Evolutionary conservation across 192 early-diverging fungal genomes (phyloP).

Genomic region (Chytriomyces sp.): DNA sequence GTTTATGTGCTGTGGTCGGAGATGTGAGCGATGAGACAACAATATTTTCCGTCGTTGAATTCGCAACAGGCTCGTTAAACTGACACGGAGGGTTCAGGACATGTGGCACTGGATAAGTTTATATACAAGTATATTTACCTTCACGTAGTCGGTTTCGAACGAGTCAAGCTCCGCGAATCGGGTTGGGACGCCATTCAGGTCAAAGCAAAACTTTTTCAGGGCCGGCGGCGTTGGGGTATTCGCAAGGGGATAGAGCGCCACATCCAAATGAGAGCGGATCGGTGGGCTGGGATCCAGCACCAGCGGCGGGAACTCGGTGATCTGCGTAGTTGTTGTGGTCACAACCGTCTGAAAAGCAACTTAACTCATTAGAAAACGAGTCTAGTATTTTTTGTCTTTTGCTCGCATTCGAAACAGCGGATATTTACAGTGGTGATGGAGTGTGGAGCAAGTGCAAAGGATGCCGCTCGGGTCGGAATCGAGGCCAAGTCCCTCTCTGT

Average conservation of each 20-base stretch:
- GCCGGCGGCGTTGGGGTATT: slow-evolving; percentile 75
- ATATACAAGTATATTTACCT: slow-evolving; percentile 17
- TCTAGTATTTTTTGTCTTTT: not conserved
- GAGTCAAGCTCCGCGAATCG: slow-evolving; percentile 68
- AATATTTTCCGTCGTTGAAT: not conserved
- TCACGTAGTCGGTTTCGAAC: slow-evolving; percentile 53
- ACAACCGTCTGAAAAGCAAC: slow-evolving; percentile 62
- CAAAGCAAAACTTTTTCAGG: slow-evolving; percentile 80
- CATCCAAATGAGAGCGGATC: slow-evolving; percentile 59
- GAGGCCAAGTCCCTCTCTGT: too few relatives aligned
- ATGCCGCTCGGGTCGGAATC: slow-evolving; percentile 14
- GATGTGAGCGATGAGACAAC: not conserved
- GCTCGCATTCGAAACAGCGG: not conserved
- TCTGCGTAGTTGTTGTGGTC: slow-evolving; percentile 79
- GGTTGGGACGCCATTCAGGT: slow-evolving; percentile 74
- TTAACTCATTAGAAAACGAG: not conserved
- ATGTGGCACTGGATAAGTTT: slow-evolving; percentile 5
- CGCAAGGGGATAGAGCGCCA: slow-evolving; percentile 74
- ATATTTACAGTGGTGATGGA: slow-evolving; percentile 40
- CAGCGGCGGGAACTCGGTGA: slow-evolving; percentile 72
- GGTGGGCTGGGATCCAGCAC: slow-evolving; percentile 62
- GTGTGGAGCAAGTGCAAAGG: slow-evolving; percentile 48
- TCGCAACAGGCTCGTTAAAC: not conserved
- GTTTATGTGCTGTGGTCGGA: slow-evolving; percentile 1
- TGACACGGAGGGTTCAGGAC: not conserved